A percentile compares a stretch with the other conserved stretches of the same genome.
Evolutionary conservation across 2,329 filamentous ascomycete genomes (phyloP).

Genomic region (Sarocladiaceae sp.): DNA sequence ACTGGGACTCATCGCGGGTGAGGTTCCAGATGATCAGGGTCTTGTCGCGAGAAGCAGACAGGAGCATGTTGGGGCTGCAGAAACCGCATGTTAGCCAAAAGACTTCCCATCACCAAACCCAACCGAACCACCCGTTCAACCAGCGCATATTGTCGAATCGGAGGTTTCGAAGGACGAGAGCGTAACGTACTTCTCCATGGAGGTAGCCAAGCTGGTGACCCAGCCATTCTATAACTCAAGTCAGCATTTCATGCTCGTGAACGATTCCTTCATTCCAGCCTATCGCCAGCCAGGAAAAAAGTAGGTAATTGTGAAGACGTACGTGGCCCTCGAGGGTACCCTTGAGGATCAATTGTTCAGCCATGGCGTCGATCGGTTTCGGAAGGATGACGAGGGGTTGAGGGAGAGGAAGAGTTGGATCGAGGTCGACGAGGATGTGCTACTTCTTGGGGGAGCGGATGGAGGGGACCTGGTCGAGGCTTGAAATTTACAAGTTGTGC

Average conservation of each 20-base stretch:
- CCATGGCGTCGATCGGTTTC: constrained; percentile 57
- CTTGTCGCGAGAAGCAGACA: constrained; percentile 97
- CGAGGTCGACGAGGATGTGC: constrained; percentile 13
- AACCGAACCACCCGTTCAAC: not conserved
- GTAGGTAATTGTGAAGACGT: constrained; percentile 37
- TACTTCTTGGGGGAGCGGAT: not conserved
- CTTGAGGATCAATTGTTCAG: constrained; percentile 93
- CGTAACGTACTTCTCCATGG: constrained; percentile 85
- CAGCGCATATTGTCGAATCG: not conserved
- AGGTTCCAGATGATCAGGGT: constrained; percentile 99
- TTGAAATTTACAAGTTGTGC: constrained; percentile 10
- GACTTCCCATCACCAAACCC: not conserved
- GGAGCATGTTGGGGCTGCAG: constrained; percentile 94
- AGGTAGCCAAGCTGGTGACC: constrained; percentile 98
- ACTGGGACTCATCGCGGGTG: constrained; percentile 95
- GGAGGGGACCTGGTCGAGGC: constrained; percentile 2
- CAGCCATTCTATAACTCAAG: constrained; percentile 68
- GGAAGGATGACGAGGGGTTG: constrained; percentile 30
- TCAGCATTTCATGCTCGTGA: not conserved
- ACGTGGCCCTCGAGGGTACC: constrained; percentile 97
- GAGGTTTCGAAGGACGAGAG: not conserved
- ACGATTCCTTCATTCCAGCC: constrained; percentile 4
- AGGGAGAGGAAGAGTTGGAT: constrained; percentile 22
- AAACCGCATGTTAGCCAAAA: constrained; percentile 17
- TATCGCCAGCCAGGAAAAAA: constrained; percentile 2